Conservation (phyloP, 768 basidiomycete species). For the Saitozyma podzolica region DNA sequence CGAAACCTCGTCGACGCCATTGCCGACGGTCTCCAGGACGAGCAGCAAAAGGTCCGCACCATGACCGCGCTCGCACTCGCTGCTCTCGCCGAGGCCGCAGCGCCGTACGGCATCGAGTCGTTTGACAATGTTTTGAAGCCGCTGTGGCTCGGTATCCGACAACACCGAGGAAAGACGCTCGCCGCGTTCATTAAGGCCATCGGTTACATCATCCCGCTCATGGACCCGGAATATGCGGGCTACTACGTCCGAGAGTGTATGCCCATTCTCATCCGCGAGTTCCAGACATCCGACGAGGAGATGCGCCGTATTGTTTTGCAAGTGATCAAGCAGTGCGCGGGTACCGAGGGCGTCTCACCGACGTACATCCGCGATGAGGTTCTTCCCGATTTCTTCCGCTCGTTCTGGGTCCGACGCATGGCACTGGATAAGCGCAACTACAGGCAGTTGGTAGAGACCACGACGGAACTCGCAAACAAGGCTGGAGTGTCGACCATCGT, state of each 20-base stretch:
- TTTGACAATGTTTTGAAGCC: slow-evolving; percentile 97
- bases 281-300: slow-evolving; percentile 98
- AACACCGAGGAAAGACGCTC: slow-evolving; percentile 90
- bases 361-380: slow-evolving; percentile 97
- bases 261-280: slow-evolving; percentile 70
- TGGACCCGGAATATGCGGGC: slow-evolving; percentile 99
- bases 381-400: slow-evolving; percentile 97
- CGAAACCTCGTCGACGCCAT: slow-evolving; percentile 96
- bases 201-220: slow-evolving; percentile 98
- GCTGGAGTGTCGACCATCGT: slow-evolving; percentile 96
- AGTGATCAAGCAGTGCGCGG: slow-evolving; percentile 98
- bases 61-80: slow-evolving; percentile 92
- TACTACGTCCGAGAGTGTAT: slow-evolving; percentile 91
- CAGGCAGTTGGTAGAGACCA: slow-evolving; percentile 96
- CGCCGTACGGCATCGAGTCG: slow-evolving; percentile 98
- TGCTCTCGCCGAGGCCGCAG: slow-evolving; percentile 92
- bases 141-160: slow-evolving; percentile 87
- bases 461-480: slow-evolving; percentile 96
- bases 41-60: slow-evolving; percentile 93
- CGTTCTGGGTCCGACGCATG: slow-evolving; percentile 94
- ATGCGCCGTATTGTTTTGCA: slow-evolving; percentile 99
- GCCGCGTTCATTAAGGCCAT: slow-evolving; percentile 97
- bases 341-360: slow-evolving; percentile 95
- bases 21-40: slow-evolving; percentile 85
- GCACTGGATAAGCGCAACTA: slow-evolving; percentile 95